These are phyloP conservation scores for Gossypium mustelinum DNA, from an alignment of 345 rosid species.

Conservation along the genomic window DNA sequence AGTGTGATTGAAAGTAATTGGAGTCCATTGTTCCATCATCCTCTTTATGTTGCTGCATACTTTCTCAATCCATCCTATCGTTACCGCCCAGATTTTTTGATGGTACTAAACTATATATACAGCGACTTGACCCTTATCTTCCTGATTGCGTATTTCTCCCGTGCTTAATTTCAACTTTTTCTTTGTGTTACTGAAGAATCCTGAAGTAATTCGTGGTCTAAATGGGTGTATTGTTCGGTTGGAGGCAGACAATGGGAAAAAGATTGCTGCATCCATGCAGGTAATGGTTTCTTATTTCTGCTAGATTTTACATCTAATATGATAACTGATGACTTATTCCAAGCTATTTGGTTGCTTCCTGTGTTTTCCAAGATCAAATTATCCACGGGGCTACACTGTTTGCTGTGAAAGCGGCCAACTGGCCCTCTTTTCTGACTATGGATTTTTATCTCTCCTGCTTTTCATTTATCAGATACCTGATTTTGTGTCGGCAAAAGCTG, in stretches of 20 bases:
- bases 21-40: constrained; percentile 74
- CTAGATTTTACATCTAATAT: background rate
- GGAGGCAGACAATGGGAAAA: constrained; percentile 64
- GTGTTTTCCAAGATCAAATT: constrained; percentile 13
- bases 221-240: constrained; percentile 85
- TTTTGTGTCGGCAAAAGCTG: constrained; percentile 72
- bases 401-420: background rate
- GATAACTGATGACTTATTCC: background rate
- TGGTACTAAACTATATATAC: constrained; percentile 39
- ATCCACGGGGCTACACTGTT: background rate
- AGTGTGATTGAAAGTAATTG: constrained; percentile 68
- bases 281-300: constrained; percentile 34
- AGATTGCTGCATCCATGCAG: constrained; percentile 87
- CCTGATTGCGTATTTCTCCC: background rate
- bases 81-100: constrained; percentile 63
- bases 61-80: constrained; percentile 85
- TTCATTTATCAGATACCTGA: constrained; percentile 59
- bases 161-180: constrained; percentile 9
- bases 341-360: background rate
- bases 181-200: constrained; percentile 41
- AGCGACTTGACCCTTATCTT: background rate
- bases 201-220: constrained; percentile 77
- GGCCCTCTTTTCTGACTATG: background rate
- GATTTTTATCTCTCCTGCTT: background rate
- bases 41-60: constrained; percentile 84